Evolutionary conservation across 495 filamentous ascomycete species (phyloP), one percentile per base, ranked within the genome.

Genomic region (Penicillium soppii): DNA sequence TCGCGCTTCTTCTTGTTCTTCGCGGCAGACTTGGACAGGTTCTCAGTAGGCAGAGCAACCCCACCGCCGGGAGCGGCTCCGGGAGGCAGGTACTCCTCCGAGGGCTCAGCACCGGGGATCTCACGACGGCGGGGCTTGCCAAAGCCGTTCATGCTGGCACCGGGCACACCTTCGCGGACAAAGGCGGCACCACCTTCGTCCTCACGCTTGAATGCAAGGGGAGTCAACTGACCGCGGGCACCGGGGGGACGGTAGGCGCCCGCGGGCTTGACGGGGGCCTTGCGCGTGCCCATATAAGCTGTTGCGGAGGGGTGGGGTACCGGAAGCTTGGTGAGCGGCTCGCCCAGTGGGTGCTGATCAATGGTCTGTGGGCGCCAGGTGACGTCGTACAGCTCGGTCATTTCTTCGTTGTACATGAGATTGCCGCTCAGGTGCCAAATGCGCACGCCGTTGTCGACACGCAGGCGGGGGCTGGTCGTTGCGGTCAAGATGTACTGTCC

Each of bases 1-100:
- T 95, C 91, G 29, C 92, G 81, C 81, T 98, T 98, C 82, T 97
- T 97, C 84, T 97, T 97, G 75, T 97, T 98, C 77, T 97, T 96
- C 44, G 92, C 71, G 0, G 92, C 94, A 13, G 91, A 80, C 70
- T 92, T 96, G 53, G 88, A 92, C 35, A 95, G 69, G 54, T 76
- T 85, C 51, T 87, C 88, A 25, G 73, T 62, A 5, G 75, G 68
- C 29, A 87, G 71, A 46, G 79, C 79, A 35, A 88, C 85, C 26
- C 85, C 84, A n/a, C 84, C 85, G 27, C 84, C 84, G n/a, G 84
- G 83, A 47, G 82, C 85, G 44, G 85, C 82, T 52, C 83, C 85
- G 25, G 84, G 83, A 46, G 82, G 83, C 45, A 85, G 73, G 35
- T 71, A 80, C 43, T 85, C 74, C 33, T 81, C 82, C 1, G 58